These are phyloP conservation scores for Colletotrichum endophyticum DNA, from an alignment of 2,329 filamentous ascomycete species.

Conservation along the genomic window DNA sequence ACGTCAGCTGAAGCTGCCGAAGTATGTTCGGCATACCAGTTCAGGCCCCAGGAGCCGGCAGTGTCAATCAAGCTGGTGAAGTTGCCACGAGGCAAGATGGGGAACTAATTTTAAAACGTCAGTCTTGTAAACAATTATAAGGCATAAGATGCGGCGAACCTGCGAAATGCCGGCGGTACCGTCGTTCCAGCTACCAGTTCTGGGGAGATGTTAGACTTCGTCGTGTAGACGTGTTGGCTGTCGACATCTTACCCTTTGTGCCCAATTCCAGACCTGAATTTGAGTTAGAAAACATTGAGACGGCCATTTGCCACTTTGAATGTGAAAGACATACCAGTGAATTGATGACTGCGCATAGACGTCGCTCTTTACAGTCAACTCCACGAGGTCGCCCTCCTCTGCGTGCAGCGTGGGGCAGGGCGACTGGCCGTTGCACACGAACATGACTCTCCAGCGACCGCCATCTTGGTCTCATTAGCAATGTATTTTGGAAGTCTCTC, in stretches of 20 bases:
- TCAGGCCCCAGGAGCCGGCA: constrained; percentile 1
- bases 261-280: constrained; percentile 8
- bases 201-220: not conserved
- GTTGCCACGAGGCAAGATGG: constrained; percentile 9
- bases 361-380: constrained; percentile 6
- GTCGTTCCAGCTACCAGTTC: constrained; percentile 11
- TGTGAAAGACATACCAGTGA: not conserved
- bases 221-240: not conserved
- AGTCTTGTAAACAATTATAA: not conserved
- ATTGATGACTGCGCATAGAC: constrained; percentile 3
- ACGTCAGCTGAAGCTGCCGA: constrained; percentile 10
- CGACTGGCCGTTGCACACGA: constrained; percentile 10
- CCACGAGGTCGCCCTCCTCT: constrained; percentile 3
- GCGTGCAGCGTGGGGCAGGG: constrained; percentile 11
- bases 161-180: constrained; percentile 6
- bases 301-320: not conserved
- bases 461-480: not conserved
- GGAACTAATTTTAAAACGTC: not conserved
- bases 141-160: not conserved
- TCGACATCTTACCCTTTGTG: not conserved
- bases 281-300: not conserved
- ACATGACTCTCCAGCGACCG: constrained; percentile 16
- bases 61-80: constrained; percentile 9
- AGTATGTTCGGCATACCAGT: constrained; percentile 13
- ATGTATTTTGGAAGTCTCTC: too few relatives aligned